A percentile compares a stretch with the other conserved stretches of the same genome.
These are phyloP conservation scores for Candida sp. DNA, from an alignment of 1,139 yeast species.

Conservation along the genomic window DNA sequence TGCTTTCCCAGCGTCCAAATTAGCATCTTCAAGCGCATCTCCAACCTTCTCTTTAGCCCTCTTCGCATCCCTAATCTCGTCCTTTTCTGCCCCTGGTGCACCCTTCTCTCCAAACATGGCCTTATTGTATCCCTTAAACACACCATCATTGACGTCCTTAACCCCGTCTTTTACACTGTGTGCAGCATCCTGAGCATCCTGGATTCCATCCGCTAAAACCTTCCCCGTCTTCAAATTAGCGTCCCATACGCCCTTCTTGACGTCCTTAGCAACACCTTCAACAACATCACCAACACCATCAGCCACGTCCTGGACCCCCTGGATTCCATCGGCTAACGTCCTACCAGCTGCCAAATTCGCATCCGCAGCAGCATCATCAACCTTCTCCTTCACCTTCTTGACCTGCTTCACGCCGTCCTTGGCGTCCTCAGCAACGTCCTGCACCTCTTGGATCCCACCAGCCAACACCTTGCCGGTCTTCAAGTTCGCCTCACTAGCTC, in stretches of 20 bases:
- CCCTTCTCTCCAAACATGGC: conserved; percentile 13
- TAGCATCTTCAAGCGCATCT: conserved; percentile 6
- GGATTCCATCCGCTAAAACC: conserved; percentile 23
- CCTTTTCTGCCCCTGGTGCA: not conserved
- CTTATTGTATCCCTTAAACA: not conserved
- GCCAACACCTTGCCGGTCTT: conserved; percentile 10
- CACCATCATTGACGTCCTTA: conserved; percentile 30
- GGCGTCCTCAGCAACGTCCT: conserved; percentile 3
- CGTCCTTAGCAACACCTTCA: conserved; percentile 11
- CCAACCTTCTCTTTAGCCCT: not conserved
- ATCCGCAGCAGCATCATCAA: conserved; percentile 14
- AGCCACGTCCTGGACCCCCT: conserved; percentile 9
- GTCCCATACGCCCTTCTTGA: conserved; percentile 4
- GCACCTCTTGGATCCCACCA: conserved; percentile 8
- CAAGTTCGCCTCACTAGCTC: conserved; percentile 8
- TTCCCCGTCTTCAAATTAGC: conserved; percentile 10
- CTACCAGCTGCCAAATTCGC: conserved; percentile 1
- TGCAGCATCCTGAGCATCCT: conserved; percentile 16
- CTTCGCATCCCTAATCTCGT: not conserved
- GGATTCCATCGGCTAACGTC: conserved; percentile 6
- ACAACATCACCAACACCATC: conserved; percentile 19
- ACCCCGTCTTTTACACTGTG: conserved; percentile 7
- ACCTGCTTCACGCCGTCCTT: not conserved
- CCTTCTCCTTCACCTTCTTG: not conserved
- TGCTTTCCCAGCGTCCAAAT: conserved; percentile 7